Conservation (phyloP, 805 yeast genomes). For the Saturnispora silvae region DNA sequence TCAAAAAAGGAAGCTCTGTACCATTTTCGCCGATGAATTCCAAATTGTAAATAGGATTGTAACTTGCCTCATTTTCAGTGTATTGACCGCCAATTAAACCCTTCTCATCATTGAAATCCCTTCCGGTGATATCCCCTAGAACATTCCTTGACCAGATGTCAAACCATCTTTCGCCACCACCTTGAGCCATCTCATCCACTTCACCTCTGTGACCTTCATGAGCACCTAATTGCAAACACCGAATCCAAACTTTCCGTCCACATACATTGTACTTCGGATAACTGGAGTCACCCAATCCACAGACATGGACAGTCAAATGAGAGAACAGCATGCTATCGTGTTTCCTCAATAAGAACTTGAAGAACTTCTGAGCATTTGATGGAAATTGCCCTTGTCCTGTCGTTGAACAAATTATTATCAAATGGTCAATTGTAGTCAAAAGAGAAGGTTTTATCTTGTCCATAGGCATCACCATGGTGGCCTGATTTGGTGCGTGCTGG, state of each 20-base stretch:
- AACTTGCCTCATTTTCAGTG: not conserved
- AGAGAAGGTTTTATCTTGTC: slow-evolving; percentile 32
- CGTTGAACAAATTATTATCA: slow-evolving; percentile 67
- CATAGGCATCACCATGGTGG: slow-evolving; percentile 45
- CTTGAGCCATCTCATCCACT: slow-evolving; percentile 76
- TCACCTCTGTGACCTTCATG: slow-evolving; percentile 66
- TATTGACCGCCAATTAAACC: slow-evolving; percentile 5
- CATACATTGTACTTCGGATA: slow-evolving; percentile 86
- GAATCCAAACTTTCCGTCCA: slow-evolving; percentile 67
- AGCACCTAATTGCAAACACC: slow-evolving; percentile 79
- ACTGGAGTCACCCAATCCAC: slow-evolving; percentile 91
- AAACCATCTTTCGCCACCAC: slow-evolving; percentile 67
- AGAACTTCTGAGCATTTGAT: slow-evolving; percentile 57
- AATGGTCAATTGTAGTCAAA: slow-evolving; percentile 1
- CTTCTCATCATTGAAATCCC: not conserved
- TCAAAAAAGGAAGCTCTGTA: not conserved
- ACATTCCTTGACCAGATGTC: slow-evolving; percentile 59
- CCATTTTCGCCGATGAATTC: not conserved
- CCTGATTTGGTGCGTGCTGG: slow-evolving; percentile 30
- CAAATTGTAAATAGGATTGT: not conserved
- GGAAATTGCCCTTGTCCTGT: slow-evolving; percentile 96
- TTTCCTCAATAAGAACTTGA: slow-evolving; percentile 62
- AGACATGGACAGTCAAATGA: slow-evolving; percentile 55
- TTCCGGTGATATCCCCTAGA: slow-evolving; percentile 16
- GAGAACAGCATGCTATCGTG: slow-evolving; percentile 48